Conservation (phyloP, 176 grass and related monocot species). For the Saccharum spontaneum region DNA sequence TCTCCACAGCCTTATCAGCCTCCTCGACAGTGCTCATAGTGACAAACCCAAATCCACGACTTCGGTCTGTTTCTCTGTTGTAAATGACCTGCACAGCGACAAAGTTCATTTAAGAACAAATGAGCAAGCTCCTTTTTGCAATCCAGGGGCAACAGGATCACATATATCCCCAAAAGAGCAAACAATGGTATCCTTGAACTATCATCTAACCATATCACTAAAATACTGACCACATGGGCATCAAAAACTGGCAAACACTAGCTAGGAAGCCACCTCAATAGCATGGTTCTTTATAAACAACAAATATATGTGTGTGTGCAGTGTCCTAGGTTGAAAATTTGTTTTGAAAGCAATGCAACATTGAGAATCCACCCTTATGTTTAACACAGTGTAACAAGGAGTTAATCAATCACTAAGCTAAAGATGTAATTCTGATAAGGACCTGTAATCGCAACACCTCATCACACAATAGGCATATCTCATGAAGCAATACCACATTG, state of each 20-base stretch:
- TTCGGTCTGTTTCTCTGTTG: constrained; percentile 73
- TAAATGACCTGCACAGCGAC: constrained; percentile 63
- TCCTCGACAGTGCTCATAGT: constrained; percentile 87
- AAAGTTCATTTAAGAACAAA: neutral
- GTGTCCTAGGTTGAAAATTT: neutral
- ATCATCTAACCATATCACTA: neutral
- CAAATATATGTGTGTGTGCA: neutral
- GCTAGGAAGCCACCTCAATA: neutral
- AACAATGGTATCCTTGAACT: neutral
- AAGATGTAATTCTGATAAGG: neutral
- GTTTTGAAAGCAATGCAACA: neutral
- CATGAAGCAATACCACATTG: neutral
- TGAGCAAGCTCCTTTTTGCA: neutral
- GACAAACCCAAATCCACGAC: constrained; percentile 86
- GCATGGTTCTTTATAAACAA: neutral
- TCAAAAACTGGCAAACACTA: neutral
- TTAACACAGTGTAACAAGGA: neutral
- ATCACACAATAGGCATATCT: neutral
- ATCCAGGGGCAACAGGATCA: neutral
- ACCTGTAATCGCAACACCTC: neutral
- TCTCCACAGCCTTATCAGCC: constrained; percentile 82
- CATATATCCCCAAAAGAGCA: neutral
- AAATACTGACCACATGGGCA: neutral
- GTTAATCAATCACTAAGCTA: neutral
- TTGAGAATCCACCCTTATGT: neutral